Evolutionary conservation across 2,329 filamentous ascomycete genomes (phyloP).

Genomic region (Aspergillus sp.): DNA sequence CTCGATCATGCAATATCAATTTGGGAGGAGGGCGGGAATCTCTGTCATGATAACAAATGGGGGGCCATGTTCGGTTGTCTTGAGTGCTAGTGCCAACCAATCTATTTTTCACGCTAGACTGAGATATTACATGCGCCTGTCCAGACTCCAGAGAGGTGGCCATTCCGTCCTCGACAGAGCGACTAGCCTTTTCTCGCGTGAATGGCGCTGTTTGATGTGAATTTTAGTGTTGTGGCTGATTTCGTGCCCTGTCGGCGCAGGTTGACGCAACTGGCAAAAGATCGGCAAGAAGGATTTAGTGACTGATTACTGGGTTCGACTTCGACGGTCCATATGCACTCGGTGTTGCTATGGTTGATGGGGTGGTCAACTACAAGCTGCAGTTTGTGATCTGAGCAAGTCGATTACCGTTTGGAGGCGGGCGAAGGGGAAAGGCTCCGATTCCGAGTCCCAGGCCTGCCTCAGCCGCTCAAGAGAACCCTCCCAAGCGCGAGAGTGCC

Average conservation of each 20-base stretch:
- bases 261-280: conserved; percentile 2
- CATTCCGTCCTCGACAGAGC: not conserved
- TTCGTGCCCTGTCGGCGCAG: not conserved
- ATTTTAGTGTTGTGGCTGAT: not conserved
- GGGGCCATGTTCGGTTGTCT: not conserved
- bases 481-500: no score
- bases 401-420: no score
- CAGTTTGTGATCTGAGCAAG: no score
- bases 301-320: not conserved
- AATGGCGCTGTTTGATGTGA: not conserved
- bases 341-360: no score
- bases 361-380: no score
- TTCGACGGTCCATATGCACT: no score
- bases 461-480: no score
- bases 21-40: not conserved
- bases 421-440: no score
- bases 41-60: not conserved
- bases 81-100: not conserved
- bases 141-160: not conserved
- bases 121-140: conserved; percentile 6
- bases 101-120: not conserved
- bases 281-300: conserved; percentile 1
- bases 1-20: conserved; percentile 1
- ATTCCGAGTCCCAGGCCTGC: no score
- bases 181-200: not conserved